These are phyloP conservation scores for Chaetomium sp. DNA, from an alignment of 2,329 filamentous ascomycete species.

Conservation along the genomic window DNA sequence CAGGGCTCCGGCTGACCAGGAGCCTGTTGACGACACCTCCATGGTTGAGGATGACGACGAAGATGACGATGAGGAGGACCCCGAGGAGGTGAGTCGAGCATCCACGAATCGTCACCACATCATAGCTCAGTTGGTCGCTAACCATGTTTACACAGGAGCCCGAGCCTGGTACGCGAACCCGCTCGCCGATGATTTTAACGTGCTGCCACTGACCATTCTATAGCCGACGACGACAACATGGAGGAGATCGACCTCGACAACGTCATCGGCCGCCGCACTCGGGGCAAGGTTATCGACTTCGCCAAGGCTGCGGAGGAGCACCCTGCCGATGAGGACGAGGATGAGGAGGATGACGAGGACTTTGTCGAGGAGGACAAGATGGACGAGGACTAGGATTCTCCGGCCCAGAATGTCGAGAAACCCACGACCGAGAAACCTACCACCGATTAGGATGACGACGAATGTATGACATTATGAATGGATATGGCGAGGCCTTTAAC, in stretches of 20 bases:
- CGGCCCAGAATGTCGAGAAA: not conserved
- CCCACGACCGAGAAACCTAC: conserved; percentile 6
- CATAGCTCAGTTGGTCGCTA: conserved; percentile 21
- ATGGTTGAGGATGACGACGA: conserved; percentile 78
- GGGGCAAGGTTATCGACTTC: conserved; percentile 90
- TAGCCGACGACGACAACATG: conserved; percentile 76
- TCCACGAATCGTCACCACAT: not conserved
- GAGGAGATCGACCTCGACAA: conserved; percentile 90
- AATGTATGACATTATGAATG: conserved; percentile 25
- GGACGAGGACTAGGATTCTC: conserved; percentile 54
- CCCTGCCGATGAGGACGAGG: conserved; percentile 72
- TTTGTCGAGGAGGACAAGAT: conserved; percentile 69
- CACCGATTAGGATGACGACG: conserved; percentile 23
- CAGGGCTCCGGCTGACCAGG: conserved; percentile 65
- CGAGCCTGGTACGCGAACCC: conserved; percentile 38
- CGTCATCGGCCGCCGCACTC: conserved; percentile 88
- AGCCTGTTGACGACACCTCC: conserved; percentile 59
- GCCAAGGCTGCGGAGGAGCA: conserved; percentile 84
- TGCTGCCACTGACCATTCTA: conserved; percentile 41
- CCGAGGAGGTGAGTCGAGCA: conserved; percentile 37
- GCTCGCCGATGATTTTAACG: not conserved
- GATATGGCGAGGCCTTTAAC: conserved; percentile 3
- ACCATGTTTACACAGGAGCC: conserved; percentile 36
- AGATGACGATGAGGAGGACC: conserved; percentile 67
- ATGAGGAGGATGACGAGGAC: conserved; percentile 75